Evolutionary conservation across 805 yeast genomes (phyloP).

Genomic region (Scheffersomyces ergatensis): DNA sequence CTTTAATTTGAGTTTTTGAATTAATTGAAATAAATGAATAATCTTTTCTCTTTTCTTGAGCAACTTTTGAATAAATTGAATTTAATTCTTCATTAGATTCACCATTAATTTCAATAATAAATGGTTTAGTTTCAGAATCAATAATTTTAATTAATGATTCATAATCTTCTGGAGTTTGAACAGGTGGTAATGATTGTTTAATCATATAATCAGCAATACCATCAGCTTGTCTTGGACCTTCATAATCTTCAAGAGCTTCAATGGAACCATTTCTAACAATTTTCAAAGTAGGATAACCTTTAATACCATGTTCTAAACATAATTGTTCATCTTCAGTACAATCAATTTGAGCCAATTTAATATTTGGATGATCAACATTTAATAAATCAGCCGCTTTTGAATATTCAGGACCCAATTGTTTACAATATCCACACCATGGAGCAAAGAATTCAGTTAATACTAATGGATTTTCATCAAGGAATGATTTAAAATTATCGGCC

Average conservation of each 20-base stretch:
- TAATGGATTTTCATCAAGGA: constrained; percentile 68
- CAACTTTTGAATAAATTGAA: constrained; percentile 60
- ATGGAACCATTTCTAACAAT: constrained; percentile 60
- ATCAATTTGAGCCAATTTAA: constrained; percentile 79
- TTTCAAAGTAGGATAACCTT: constrained; percentile 84
- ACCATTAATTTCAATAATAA: constrained; percentile 52
- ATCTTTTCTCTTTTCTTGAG: constrained; percentile 62
- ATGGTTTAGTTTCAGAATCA: constrained; percentile 47
- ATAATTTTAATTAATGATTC: constrained; percentile 51
- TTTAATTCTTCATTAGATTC: constrained; percentile 33
- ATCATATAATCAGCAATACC: constrained; percentile 78
- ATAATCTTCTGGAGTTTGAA: constrained; percentile 39
- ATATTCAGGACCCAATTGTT: constrained; percentile 79
- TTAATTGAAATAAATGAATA: constrained; percentile 51
- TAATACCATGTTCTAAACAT: constrained; percentile 64
- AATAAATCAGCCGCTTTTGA: constrained; percentile 67
- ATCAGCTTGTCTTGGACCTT: constrained; percentile 80
- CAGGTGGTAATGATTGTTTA: constrained; percentile 77
- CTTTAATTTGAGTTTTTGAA: constrained; percentile 37
- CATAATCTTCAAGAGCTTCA: constrained; percentile 57
- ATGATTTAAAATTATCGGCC: constrained; percentile 59
- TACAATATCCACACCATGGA: constrained; percentile 99
- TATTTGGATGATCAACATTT: constrained; percentile 49
- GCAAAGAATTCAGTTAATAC: constrained; percentile 88
- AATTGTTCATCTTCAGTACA: constrained; percentile 76